Evolutionary conservation across 1,139 yeast genomes (phyloP).

Genomic region (Lodderomyces oxycetoniae): DNA sequence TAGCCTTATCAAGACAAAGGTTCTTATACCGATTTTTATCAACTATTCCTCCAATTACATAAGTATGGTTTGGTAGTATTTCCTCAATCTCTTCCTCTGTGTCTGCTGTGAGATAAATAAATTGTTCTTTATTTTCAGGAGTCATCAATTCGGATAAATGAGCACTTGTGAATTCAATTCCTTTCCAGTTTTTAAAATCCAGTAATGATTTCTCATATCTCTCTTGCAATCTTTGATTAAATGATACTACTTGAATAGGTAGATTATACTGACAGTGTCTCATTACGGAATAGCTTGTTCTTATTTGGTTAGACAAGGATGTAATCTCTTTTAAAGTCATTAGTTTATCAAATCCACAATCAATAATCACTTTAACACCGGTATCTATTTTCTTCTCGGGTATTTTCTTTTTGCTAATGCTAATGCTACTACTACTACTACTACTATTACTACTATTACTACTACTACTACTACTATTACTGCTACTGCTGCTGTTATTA

Average conservation of each 20-base stretch:
- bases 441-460: no score
- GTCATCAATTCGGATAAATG: constrained; percentile 36
- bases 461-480: no score
- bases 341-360: constrained; percentile 85
- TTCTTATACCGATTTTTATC: constrained; percentile 90
- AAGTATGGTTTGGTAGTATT: constrained; percentile 65
- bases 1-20: constrained; percentile 79
- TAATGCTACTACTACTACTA: no score
- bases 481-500: no score
- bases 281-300: constrained; percentile 77
- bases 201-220: constrained; percentile 66
- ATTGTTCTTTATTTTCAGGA: constrained; percentile 30
- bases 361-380: constrained; percentile 58
- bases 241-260: constrained; percentile 57
- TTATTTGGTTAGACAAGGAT: constrained; percentile 74
- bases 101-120: constrained; percentile 81
- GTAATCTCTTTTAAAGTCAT: constrained; percentile 79
- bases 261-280: constrained; percentile 59
- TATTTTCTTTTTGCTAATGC: no score
- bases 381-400: constrained; percentile 35
- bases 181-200: constrained; percentile 62
- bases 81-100: constrained; percentile 62
- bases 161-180: constrained; percentile 49
- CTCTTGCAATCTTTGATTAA: constrained; percentile 58
- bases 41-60: constrained; percentile 92